Evolutionary conservation across 257 asterid species (phyloP).

Genomic region (Plantago ovata): DNA sequence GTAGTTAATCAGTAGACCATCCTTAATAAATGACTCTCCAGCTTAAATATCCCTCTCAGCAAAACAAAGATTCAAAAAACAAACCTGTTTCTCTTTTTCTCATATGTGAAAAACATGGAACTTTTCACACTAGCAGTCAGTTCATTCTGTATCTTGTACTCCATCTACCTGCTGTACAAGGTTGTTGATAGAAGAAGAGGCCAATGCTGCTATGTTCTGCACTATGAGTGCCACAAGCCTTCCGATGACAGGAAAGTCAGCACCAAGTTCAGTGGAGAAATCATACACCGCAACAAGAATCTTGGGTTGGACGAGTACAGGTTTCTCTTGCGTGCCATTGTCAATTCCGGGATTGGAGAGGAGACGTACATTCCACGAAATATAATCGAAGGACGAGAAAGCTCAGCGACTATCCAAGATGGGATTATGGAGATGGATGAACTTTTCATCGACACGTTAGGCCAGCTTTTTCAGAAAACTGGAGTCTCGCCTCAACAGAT

Average conservation of each 20-base stretch:
- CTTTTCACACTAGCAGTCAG: background rate
- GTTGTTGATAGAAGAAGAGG: conserved; percentile 10
- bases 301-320: conserved; percentile 30
- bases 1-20: background rate
- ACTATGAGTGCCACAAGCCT: conserved; percentile 38
- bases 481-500: conserved; percentile 31
- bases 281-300: conserved; percentile 30
- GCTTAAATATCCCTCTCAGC: background rate
- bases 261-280: conserved; percentile 30
- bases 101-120: conserved; percentile 20
- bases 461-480: conserved; percentile 21
- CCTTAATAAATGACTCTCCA: background rate
- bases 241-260: conserved; percentile 23
- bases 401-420: conserved; percentile 25
- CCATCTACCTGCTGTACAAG: conserved; percentile 15
- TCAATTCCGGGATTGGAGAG: conserved; percentile 46
- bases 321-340: conserved; percentile 33
- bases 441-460: conserved; percentile 24
- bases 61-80: background rate
- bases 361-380: conserved; percentile 36
- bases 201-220: conserved; percentile 24
- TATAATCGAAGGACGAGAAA: conserved; percentile 28
- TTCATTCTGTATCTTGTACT: conserved; percentile 14
- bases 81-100: background rate
- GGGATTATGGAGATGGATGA: conserved; percentile 33